phyloP scores from a whole-genome alignment of 2,329 filamentous ascomycete genomes.

The Epichloe elymi region DNA sequence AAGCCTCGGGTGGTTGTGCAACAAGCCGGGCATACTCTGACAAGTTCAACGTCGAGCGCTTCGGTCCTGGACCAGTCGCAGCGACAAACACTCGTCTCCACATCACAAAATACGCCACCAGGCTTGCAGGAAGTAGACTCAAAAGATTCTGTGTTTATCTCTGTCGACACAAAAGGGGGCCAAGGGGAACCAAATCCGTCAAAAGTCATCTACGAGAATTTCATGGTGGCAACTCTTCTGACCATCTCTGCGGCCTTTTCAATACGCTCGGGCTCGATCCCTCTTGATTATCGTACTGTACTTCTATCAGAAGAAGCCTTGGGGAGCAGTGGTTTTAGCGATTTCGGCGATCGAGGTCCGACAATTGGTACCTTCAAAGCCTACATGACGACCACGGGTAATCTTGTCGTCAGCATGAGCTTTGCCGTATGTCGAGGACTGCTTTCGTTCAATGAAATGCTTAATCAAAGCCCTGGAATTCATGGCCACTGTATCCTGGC shows the following conservation, averaged over 20 bases:
- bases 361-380: constrained; percentile 38
- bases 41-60: constrained; percentile 30
- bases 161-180: constrained; percentile 10
- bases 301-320: constrained; percentile 25
- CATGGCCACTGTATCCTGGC: constrained; percentile 35
- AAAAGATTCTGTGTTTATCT: constrained; percentile 16
- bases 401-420: constrained; percentile 35
- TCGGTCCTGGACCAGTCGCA: constrained; percentile 26
- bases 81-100: constrained; percentile 10
- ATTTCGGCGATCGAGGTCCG: constrained; percentile 10
- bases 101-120: constrained; percentile 4
- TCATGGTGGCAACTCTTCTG: constrained; percentile 38
- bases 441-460: constrained; percentile 30
- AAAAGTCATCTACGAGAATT: constrained; percentile 38
- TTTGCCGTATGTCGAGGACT: constrained; percentile 35
- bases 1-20: constrained; percentile 28
- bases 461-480: constrained; percentile 25
- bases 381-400: constrained; percentile 43
- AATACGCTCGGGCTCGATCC: constrained; percentile 32
- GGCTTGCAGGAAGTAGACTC: constrained; percentile 14
- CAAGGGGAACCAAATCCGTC: constrained; percentile 12
- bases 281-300: constrained; percentile 39
- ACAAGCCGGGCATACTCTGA: constrained; percentile 31
- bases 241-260: constrained; percentile 39
- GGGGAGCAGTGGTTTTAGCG: constrained; percentile 9